Evolutionary conservation across 192 early-diverging fungal genomes (phyloP).

Genomic region (Backusella australiensis): DNA sequence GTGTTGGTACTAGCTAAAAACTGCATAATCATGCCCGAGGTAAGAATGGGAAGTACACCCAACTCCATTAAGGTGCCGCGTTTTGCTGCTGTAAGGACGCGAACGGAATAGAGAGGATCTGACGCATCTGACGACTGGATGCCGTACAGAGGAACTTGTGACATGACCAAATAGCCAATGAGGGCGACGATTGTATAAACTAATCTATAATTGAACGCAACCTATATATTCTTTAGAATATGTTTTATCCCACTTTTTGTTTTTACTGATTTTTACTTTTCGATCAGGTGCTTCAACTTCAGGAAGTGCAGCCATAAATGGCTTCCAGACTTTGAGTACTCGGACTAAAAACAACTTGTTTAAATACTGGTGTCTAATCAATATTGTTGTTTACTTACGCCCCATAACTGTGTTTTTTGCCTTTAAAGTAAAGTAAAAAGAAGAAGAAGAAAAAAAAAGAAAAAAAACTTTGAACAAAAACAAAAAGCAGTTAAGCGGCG

Average conservation of each 20-base stretch:
- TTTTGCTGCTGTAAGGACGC: conserved; percentile 98
- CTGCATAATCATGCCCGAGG: conserved; percentile 99
- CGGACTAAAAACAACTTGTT: conserved; percentile 59
- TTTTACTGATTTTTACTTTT: conserved; percentile 61
- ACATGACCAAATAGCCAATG: conserved; percentile 97
- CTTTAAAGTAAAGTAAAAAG: background rate
- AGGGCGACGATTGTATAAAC: conserved; percentile 99
- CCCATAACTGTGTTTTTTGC: no score
- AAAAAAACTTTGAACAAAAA: no score
- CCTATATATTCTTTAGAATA: conserved; percentile 38
- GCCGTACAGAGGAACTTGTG: conserved; percentile 99
- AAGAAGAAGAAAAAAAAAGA: no score
- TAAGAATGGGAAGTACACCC: conserved; percentile 98
- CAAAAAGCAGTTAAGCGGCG: no score
- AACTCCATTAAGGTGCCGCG: conserved; percentile 99
- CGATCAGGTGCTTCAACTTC: conserved; percentile 96
- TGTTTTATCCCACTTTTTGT: background rate
- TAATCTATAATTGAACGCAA: conserved; percentile 96
- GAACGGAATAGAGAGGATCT: conserved; percentile 99
- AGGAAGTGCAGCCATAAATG: conserved; percentile 97
- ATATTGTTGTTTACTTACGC: no score
- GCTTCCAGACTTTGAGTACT: conserved; percentile 91
- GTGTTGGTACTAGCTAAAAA: conserved; percentile 95
- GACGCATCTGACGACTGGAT: conserved; percentile 99
- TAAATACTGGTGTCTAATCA: no score